Base-by-base conservation (phyloP, 768 basidiomycete species). In the Favolaschia claudopus region DNA sequence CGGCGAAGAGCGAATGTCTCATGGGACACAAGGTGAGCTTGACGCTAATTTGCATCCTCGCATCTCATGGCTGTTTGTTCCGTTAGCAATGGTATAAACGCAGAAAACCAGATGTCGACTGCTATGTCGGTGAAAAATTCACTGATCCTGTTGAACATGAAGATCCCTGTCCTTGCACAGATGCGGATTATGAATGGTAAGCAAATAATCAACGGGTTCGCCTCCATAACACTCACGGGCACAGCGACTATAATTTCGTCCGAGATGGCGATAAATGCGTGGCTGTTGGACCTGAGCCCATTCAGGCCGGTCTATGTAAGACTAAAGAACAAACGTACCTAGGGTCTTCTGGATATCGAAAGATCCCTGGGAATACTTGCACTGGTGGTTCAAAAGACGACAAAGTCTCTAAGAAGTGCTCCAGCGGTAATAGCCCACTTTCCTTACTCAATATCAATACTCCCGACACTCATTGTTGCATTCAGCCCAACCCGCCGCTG, bases 101-200 rank as follows among this genome's bases (percentile, higher is more conserved):
- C 20, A 83, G 95, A 70, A 99, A 94, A 74, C 72, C 83, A 0
- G 82, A 91, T 53, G 92, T 89, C 2, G 80, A 93, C 52, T 99
- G 97, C 65, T 97, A 92, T 63, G 89, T 99, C 14, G 93, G 92
- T 0, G 80, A 95, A 51, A 93, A 97, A 74, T 99, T 91, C 76
- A 75, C 80, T 29, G 96, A 97, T 68, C 95, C 96, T 0, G 85
- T 90, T 10, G 88, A 82, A 22, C 87, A 92, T 55, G 92, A 95
- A 53, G 94, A 96, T 40, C 76, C 82, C 48, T 99, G 97, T 71
- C 70, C 82, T 17, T 99, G 97, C 69, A 81, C 83, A 2, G 91
- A 94, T 62, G 87, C 87, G 13, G 97, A 99, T 71, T 99, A 87
- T 66, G 97, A 99, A 73, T 99, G 96, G 95, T 96, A 65, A 20